These are phyloP conservation scores for Climacium dendroides DNA, from an alignment of 225 moss, liverwort and hornwort genomes.

Conservation along the genomic window DNA sequence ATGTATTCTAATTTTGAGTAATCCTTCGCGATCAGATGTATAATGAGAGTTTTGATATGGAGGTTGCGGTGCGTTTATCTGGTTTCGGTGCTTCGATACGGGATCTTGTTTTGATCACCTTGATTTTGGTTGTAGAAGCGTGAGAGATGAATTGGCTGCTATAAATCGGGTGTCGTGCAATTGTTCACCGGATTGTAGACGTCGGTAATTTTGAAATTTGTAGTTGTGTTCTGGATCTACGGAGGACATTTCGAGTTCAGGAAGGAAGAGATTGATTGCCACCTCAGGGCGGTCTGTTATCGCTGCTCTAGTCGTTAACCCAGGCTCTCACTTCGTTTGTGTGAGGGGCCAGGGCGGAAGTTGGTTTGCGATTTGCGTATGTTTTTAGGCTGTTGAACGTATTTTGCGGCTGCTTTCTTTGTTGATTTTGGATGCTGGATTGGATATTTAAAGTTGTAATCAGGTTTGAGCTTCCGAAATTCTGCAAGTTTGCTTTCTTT, in stretches of 20 bases:
- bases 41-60: constrained; percentile 44
- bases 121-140: background rate
- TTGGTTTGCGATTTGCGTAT: background rate
- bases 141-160: background rate
- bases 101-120: background rate
- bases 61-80: background rate
- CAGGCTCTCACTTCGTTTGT: background rate
- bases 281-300: background rate
- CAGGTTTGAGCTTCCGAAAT: background rate
- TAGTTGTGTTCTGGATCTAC: background rate
- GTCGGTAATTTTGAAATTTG: background rate
- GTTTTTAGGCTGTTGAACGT: background rate
- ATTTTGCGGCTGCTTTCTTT: background rate
- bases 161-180: background rate
- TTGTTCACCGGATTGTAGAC: background rate
- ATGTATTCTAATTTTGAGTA: constrained; percentile 64
- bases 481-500: background rate
- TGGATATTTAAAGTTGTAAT: background rate
- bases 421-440: background rate
- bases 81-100: background rate
- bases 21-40: constrained; percentile 56
- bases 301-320: background rate
- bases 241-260: background rate
- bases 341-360: background rate
- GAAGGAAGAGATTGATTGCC: background rate